phyloP scores from a whole-genome alignment of 129 eudicot species.

The Ambrosia artemisiifolia region DNA sequence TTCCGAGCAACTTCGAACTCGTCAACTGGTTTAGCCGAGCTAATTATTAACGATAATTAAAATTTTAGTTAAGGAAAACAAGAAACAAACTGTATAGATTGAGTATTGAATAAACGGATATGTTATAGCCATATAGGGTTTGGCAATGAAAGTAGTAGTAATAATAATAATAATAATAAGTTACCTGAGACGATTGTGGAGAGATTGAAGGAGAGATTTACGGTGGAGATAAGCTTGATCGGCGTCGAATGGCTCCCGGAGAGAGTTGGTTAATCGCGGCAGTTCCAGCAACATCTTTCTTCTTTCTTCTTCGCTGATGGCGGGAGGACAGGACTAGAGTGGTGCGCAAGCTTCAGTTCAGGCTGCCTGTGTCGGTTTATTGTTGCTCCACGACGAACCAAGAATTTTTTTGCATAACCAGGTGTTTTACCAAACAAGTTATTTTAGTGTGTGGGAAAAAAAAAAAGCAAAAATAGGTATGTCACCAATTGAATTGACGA shows the following conservation, averaged over 20 bases:
- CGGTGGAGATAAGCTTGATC: constrained; percentile 85
- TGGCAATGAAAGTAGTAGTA: background rate
- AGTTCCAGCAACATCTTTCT: constrained; percentile 65
- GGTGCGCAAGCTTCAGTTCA: constrained; percentile 9
- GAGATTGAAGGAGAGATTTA: constrained; percentile 51
- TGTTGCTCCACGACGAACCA: no score
- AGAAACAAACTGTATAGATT: background rate
- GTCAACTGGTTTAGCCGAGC: constrained; percentile 48
- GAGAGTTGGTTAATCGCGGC: constrained; percentile 77
- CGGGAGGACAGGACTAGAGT: constrained; percentile 19
- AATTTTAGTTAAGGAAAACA: background rate
- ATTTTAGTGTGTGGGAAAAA: no score
- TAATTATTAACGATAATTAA: constrained; percentile 20
- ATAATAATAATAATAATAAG: no score
- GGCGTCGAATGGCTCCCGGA: constrained; percentile 79
- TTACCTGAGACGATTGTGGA: constrained; percentile 52
- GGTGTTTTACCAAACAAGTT: no score
- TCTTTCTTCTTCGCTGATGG: constrained; percentile 22
- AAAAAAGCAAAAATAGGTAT: no score
- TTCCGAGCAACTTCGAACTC: constrained; percentile 79
- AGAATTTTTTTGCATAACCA: no score
- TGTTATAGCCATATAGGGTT: background rate
- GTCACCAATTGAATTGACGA: no score
- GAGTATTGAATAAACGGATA: background rate
- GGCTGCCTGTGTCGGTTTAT: constrained; percentile 20